Evolutionary conservation across 306 rosid genomes (phyloP).

Genomic region (Prunus davidiana): DNA sequence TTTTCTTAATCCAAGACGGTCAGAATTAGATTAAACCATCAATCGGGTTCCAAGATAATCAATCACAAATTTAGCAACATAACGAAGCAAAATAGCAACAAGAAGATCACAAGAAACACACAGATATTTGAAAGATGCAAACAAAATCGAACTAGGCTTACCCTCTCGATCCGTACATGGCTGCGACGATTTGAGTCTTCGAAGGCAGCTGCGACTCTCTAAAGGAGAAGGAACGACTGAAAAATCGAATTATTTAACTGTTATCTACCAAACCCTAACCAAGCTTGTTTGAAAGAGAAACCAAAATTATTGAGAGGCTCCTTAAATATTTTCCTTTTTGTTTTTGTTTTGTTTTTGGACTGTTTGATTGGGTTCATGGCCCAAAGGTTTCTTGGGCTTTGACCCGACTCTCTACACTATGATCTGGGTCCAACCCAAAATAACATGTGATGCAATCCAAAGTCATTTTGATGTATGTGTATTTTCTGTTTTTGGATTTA

Average conservation of each 20-base stretch:
- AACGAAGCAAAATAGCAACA: background rate
- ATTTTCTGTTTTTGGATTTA: no score
- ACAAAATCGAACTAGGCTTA: background rate
- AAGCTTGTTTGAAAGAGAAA: background rate
- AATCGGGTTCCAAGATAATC: background rate
- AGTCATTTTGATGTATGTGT: no score
- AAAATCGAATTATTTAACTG: background rate
- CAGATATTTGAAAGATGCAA: background rate
- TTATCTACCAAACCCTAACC: background rate
- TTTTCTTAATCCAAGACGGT: background rate
- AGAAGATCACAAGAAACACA: background rate
- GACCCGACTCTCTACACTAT: background rate
- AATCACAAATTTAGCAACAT: background rate
- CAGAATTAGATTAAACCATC: background rate
- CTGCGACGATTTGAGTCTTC: background rate
- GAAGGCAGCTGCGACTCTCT: background rate
- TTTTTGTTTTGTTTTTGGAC: no score
- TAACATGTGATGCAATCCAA: no score
- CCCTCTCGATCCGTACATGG: slow-evolving; percentile 23
- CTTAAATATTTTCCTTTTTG: background rate
- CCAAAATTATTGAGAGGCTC: background rate
- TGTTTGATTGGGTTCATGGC: background rate
- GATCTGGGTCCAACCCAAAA: no score
- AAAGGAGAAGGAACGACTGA: background rate
- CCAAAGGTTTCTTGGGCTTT: background rate